Base-by-base conservation (phyloP, 2,329 filamentous ascomycete genomes). In the Penicillium sp. region DNA sequence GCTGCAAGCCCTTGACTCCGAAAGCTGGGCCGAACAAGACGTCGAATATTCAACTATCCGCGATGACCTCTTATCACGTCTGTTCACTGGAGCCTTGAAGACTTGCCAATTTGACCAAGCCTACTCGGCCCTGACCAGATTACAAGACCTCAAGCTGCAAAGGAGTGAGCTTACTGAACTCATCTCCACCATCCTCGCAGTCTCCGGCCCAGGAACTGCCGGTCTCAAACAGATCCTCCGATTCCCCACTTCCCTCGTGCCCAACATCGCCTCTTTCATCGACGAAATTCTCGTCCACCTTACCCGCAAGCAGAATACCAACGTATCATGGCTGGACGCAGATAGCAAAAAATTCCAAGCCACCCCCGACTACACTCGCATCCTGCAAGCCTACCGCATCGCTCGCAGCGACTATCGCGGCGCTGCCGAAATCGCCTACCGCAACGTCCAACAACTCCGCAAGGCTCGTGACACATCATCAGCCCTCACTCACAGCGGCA, bases 381-480 rank as follows among this genome's bases (percentile, higher is more conserved):
- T 97, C 53, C 83, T 97, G 45, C 96, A 97, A 71, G 87, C 92
- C 3, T 97, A 93, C 85, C 86, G 94, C 48, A 88, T 96, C 61
- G 86, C 86, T 58, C 88, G 88, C 61, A 85, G 86, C 66, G 90
- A 97, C 75, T 96, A 92, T 79, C 89, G 93, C 42, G 94, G 93
- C 47, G 85, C 85, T 3, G 83, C 84, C 1, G 78, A 81, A 39
- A 77, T 83, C 11, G 74, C 84, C 2, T 80, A 84, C 59, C 79
- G 81, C 48, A 79, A 81, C 16, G 74, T 86, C 9, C 78, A 83
- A 59, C 76, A 78, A 7, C 75, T 86, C 21, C 72, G 74, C 38
- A 62, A 70, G 48, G 67, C 68, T 45, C 56, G 71, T 47, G 72
- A 75, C 47, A 59, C 62, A 8, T 61, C 68, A 14, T 60, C 70